Evolutionary conservation across 306 rosid species (phyloP).

Genomic region (Vigna trinervia): DNA sequence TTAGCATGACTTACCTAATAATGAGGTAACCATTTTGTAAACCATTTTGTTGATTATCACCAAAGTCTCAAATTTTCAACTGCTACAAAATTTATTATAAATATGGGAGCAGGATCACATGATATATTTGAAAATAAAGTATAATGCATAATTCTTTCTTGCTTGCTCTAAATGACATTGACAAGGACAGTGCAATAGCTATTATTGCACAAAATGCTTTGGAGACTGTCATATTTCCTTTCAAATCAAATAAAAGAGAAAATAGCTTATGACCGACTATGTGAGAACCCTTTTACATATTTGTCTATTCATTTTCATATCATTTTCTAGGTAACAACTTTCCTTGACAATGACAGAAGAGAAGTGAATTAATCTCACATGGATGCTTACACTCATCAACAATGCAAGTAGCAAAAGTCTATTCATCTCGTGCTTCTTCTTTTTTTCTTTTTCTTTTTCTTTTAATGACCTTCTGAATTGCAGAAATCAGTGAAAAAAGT

Average conservation of each 20-base stretch:
- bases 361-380: conserved; percentile 39
- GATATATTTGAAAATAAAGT: conserved; percentile 26
- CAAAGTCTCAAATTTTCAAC: neutral
- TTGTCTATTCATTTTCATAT: conserved; percentile 13
- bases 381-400: conserved; percentile 16
- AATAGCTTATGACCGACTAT: conserved; percentile 38
- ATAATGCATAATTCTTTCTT: neutral
- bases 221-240: conserved; percentile 22
- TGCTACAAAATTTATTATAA: neutral
- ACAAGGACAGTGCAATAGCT: conserved; percentile 24
- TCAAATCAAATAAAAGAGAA: conserved; percentile 37
- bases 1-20: neutral
- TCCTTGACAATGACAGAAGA: conserved; percentile 12
- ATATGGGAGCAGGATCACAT: conserved; percentile 1
- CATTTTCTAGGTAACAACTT: conserved; percentile 22
- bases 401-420: conserved; percentile 20
- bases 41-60: neutral
- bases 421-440: conserved; percentile 34
- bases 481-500: neutral
- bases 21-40: conserved; percentile 6
- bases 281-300: conserved; percentile 8
- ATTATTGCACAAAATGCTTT: conserved; percentile 33
- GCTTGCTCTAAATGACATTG: conserved; percentile 30
- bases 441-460: neutral
- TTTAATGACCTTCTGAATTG: neutral